Conservation (phyloP, 2,329 filamentous ascomycete genomes). For the Aspergillus quadricinctus region DNA sequence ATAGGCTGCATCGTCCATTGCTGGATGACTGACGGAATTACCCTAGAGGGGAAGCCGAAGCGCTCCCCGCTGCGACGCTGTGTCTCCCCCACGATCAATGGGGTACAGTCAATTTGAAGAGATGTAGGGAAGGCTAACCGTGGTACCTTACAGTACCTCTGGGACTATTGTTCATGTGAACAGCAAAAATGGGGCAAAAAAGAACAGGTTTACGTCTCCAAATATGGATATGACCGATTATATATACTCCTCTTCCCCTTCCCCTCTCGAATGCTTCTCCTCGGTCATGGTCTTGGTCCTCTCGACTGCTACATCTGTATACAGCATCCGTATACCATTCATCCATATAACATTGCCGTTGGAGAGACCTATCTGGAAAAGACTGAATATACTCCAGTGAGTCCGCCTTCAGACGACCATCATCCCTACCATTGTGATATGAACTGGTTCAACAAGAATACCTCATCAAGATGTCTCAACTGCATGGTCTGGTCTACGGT, state of each 20-base stretch:
- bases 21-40: constrained; percentile 21
- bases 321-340: too few relatives aligned
- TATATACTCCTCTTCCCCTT: neutral
- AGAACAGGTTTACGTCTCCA: constrained; percentile 4
- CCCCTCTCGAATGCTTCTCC: neutral
- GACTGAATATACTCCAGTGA: too few relatives aligned
- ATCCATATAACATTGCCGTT: too few relatives aligned
- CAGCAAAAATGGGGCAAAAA: constrained; percentile 19
- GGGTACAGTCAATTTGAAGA: neutral
- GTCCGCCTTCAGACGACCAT: too few relatives aligned
- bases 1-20: too few relatives aligned
- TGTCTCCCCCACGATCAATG: neutral
- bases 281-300: neutral
- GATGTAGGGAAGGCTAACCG: neutral
- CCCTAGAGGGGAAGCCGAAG: constrained; percentile 31
- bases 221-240: neutral
- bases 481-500: neutral
- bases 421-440: too few relatives aligned
- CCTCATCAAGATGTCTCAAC: too few relatives aligned
- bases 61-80: neutral
- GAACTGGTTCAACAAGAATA: too few relatives aligned
- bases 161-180: constrained; percentile 29
- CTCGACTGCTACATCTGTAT: too few relatives aligned
- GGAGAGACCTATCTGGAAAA: too few relatives aligned
- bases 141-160: neutral